phyloP scores from a whole-genome alignment of 1,284 basidiomycete species.

The Cryptococcus sp. region DNA sequence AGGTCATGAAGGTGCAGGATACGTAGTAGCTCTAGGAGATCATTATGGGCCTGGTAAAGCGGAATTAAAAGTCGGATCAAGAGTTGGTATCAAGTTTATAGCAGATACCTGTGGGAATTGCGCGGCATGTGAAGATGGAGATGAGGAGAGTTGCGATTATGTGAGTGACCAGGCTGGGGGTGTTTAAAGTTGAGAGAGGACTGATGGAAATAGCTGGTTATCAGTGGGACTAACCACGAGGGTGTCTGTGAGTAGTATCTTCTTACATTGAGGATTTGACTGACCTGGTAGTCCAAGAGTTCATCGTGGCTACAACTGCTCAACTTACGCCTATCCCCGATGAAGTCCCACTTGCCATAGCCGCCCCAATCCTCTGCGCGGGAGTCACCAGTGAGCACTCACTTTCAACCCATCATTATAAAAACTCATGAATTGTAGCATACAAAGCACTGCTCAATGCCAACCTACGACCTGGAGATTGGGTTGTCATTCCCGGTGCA shows the following conservation, averaged over 20 bases:
- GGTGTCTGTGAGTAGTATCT: slow-evolving; percentile 1
- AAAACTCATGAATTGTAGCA: background rate
- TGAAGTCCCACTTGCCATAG: background rate
- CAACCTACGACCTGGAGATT: background rate
- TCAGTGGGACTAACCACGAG: background rate
- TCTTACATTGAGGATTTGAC: background rate
- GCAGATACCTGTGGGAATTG: slow-evolving; percentile 3
- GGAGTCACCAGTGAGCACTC: slow-evolving; percentile 1
- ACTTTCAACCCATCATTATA: background rate
- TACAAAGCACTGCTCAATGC: slow-evolving; percentile 3
- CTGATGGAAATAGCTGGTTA: background rate
- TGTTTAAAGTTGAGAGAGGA: no score
- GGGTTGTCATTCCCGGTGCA: slow-evolving; percentile 4
- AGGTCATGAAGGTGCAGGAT: slow-evolving; percentile 4
- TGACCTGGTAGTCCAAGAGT: slow-evolving; percentile 1
- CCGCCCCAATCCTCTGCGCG: slow-evolving; percentile 2
- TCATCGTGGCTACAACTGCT: background rate
- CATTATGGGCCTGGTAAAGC: background rate
- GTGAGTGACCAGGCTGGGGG: background rate
- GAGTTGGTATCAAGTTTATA: slow-evolving; percentile 1
- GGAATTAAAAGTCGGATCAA: background rate
- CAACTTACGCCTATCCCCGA: slow-evolving; percentile 2
- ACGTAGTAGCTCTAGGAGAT: slow-evolving; percentile 1
- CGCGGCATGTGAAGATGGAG: background rate
- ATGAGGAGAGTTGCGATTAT: slow-evolving; percentile 4